Evolutionary conservation across 202 grass and related monocot genomes (phyloP), one percentile per base, ranked within the genome.

Genomic region (Zoysia matrella): DNA sequence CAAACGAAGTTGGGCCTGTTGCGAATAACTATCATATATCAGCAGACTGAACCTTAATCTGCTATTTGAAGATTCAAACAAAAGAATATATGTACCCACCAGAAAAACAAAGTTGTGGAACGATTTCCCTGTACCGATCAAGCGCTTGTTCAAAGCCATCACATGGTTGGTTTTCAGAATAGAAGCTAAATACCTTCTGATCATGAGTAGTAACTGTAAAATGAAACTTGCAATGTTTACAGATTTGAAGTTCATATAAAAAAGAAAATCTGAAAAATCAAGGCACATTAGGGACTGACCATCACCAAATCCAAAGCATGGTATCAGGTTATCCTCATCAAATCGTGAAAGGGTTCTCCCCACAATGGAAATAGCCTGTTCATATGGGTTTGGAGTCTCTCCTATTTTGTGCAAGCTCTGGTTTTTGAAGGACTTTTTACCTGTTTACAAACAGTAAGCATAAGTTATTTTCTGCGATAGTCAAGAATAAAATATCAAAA

Each of bases 1-100:
- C 91, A 85, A 92, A 94, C 9, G 91, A 97, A 85, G 91, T 92
- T 52, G 94, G 91, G 4, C 89, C 94, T 97, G 70, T 85, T 50
- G 53, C 71, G 7, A 77, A 76, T 46, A 67, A 74, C 13, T 14
- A 64, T 47, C 52, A 52, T 13, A 52, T 54, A 51, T 73, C 7
- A 80, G 16, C 3, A 1, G 79, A 75, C 80, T 75, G 40, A 78
- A 82, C 47, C 43, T 83, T 45, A 16, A 5, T 13, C 45, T 30
- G 4, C 44, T 62, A 75, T 71, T 79, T 72, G 11, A 78, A 80
- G n/a, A 6, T 55, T 64, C 68, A 77, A 71, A 12, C 36, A 76
- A 43, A 74, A 58, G 12, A 7, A 58, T 13, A 13, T 69, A 14
- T 44, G 11, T 52, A 90, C 86, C 55, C 65, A 97, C 91, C 91